Evolutionary conservation across 768 basidiomycete genomes (phyloP), one percentile per base, ranked within the genome.

Genomic region (Amanita molliuscula): DNA sequence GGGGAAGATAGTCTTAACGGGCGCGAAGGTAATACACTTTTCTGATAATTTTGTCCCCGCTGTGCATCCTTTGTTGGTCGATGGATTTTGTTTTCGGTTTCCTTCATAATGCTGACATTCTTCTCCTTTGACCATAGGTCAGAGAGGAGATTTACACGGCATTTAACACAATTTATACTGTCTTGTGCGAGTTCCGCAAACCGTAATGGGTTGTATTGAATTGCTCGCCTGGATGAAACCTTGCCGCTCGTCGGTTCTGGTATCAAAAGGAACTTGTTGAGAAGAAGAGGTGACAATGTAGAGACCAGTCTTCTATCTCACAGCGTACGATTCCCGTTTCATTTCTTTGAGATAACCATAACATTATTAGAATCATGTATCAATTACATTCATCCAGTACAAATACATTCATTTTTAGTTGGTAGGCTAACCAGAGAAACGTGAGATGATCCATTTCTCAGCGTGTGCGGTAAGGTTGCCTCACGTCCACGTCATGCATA

Each of bases 101-200:
- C 41, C 59, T 60, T 69, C 66, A 31, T 31, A 1, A 31, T 67
- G 70, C 74, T 77, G 65, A 82, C 70, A 58, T 63, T 44, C 25
- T 33, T 37, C 3, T 20, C 38, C 35, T 59, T 63, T 66, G 53
- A 61, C 56, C 56, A 61, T 66, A 95, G 92, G 87, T 97, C 69
- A 79, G 96, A 69, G 94, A 97, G 72, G 95, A 99, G 77, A 98
- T 98, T 56, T 98, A 99, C 65, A 92, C 91, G 31, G 96, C 96
- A 21, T 99, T 99, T 84, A 97, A 97, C 72, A 91, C 91, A 52
- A 99, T 99, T 52, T 99, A 99, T 68, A 95, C 95, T 53, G 95
- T 98, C 73, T 67, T 99, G 56, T 88, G 85, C 75, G 92, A 94
- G 63, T 94, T 90, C 76, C 79, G 88, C 66, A 94, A 91, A 69